Conservation (phyloP, 2,329 filamentous ascomycete genomes). For the Cladophialophora psammophila region DNA sequence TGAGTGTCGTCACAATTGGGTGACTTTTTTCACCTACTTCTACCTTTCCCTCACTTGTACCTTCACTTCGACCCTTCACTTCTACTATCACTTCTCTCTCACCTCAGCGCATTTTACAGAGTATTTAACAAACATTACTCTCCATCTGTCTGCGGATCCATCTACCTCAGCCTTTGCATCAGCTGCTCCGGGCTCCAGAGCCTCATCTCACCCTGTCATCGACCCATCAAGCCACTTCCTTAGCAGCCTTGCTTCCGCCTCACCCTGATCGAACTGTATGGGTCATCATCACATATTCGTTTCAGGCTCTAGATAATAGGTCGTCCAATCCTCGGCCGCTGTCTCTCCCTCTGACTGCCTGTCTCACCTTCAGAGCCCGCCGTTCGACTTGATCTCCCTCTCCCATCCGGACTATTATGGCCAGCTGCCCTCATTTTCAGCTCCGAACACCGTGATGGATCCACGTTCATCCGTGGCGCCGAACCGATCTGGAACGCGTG, state of each 20-base stretch:
- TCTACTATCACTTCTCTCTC: neutral
- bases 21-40: neutral
- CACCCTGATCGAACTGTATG: neutral
- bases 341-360: neutral
- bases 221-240: neutral
- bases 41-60: neutral
- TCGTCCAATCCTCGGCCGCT: neutral
- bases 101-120: neutral
- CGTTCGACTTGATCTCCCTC: neutral
- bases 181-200: neutral
- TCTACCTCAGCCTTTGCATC: neutral
- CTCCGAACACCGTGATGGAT: slow-evolving; percentile 14
- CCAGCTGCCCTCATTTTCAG: neutral
- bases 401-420: slow-evolving; percentile 11
- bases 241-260: neutral
- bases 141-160: neutral
- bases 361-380: neutral
- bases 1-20: neutral
- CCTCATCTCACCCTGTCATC: neutral
- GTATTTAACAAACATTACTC: neutral
- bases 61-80: neutral
- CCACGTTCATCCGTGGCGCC: neutral
- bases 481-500: neutral
- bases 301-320: neutral
- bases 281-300: neutral